A percentile compares a stretch with the other conserved stretches of the same genome.
Conservation (phyloP, 2,329 filamentous ascomycete genomes). For the Teratosphaeria destructans region DNA sequence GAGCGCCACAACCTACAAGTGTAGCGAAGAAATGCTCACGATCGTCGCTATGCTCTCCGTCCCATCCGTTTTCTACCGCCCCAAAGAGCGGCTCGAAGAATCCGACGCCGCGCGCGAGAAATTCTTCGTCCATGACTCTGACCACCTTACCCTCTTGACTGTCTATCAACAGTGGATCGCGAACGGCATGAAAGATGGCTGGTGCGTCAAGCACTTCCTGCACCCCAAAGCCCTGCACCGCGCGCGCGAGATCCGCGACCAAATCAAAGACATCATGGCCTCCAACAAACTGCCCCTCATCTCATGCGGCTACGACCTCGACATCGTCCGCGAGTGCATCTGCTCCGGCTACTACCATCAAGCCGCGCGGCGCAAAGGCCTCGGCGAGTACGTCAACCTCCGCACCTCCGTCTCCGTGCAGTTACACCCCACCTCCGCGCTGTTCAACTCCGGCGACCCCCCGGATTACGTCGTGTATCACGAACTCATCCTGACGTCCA, state of each 20-base stretch:
- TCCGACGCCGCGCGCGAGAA: slow-evolving; percentile 92
- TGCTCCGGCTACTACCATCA: slow-evolving; percentile 98
- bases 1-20: slow-evolving; percentile 62
- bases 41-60: slow-evolving; percentile 98
- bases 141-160: slow-evolving; percentile 89
- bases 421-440: slow-evolving; percentile 82
- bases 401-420: slow-evolving; percentile 90
- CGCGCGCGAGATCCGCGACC: slow-evolving; percentile 88
- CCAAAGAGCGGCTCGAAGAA: slow-evolving; percentile 93
- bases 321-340: slow-evolving; percentile 88
- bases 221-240: slow-evolving; percentile 88
- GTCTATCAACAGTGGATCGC: slow-evolving; percentile 93
- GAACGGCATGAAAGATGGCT: slow-evolving; percentile 80
- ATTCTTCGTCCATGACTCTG: slow-evolving; percentile 96
- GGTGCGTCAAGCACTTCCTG: slow-evolving; percentile 88
- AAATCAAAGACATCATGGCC: slow-evolving; percentile 87
- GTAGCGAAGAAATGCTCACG: slow-evolving; percentile 94
- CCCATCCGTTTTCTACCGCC: slow-evolving; percentile 91
- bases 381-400: slow-evolving; percentile 95
- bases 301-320: slow-evolving; percentile 94
- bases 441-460: slow-evolving; percentile 86
- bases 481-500: slow-evolving; percentile 90
- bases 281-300: slow-evolving; percentile 81
- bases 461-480: slow-evolving; percentile 98
- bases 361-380: slow-evolving; percentile 88